Conservation (phyloP, 1,284 basidiomycete species). For the Amylostereum areolatum region DNA sequence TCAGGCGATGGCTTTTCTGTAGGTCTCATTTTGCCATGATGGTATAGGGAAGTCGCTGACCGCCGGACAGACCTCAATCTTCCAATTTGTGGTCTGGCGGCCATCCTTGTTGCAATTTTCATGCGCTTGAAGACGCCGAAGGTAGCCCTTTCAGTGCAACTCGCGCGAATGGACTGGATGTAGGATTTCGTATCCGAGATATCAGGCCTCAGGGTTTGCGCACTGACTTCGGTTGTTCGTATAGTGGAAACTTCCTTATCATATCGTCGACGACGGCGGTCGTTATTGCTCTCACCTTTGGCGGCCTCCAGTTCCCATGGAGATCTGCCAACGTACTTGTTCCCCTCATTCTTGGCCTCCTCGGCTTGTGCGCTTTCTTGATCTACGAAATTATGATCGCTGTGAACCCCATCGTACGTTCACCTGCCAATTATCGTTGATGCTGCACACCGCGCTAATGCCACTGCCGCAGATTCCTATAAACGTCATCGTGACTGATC, state of each 20-base stretch:
- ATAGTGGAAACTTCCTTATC: slow-evolving; percentile 21
- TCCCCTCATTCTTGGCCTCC: slow-evolving; percentile 24
- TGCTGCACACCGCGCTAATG: not conserved
- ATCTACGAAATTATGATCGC: slow-evolving; percentile 12
- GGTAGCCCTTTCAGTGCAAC: slow-evolving; percentile 23
- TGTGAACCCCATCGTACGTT: slow-evolving; percentile 3
- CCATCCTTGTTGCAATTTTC: slow-evolving; percentile 14
- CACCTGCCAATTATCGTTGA: not conserved
- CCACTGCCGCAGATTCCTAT: slow-evolving; percentile 7
- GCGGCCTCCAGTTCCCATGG: slow-evolving; percentile 27
- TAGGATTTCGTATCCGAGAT: too few species aligned
- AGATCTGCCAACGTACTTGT: slow-evolving; percentile 19
- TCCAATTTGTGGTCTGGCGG: slow-evolving; percentile 19
- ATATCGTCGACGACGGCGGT: slow-evolving; percentile 20
- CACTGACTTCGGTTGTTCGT: too few species aligned
- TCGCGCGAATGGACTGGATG: slow-evolving; percentile 27
- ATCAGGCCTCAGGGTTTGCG: too few species aligned
- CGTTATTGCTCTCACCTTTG: slow-evolving; percentile 27
- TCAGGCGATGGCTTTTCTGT: slow-evolving; percentile 39
- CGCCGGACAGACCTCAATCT: slow-evolving; percentile 20
- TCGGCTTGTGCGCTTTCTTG: slow-evolving; percentile 23
- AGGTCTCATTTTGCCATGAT: not conserved
- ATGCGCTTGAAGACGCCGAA: slow-evolving; percentile 23
- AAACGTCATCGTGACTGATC: slow-evolving; percentile 8
- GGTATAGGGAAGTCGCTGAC: not conserved